Evolutionary conservation across 352 stramenopile species (phyloP).

Genomic region (Discostella stelligera): DNA sequence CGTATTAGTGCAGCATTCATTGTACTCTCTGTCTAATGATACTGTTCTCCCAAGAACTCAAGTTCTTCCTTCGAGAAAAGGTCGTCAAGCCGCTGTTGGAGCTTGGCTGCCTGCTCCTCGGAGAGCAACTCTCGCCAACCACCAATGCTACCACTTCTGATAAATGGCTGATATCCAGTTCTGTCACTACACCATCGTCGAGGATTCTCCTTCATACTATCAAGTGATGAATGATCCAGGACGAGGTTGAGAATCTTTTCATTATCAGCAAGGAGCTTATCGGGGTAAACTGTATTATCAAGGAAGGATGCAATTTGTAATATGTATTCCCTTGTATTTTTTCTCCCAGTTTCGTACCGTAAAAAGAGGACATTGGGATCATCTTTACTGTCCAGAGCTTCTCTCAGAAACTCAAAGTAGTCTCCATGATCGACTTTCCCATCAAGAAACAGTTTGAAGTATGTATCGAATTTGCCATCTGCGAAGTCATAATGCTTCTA

Average conservation of each 20-base stretch:
- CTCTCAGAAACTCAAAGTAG: slow-evolving; percentile 57
- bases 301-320: slow-evolving; percentile 58
- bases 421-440: slow-evolving; percentile 61
- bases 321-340: slow-evolving; percentile 47
- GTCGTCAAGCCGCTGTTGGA: slow-evolving; percentile 38
- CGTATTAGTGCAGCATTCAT: not conserved
- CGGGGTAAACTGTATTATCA: slow-evolving; percentile 38
- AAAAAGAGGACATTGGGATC: slow-evolving; percentile 64
- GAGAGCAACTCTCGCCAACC: slow-evolving; percentile 45
- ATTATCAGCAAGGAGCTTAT: slow-evolving; percentile 34
- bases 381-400: slow-evolving; percentile 51
- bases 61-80: slow-evolving; percentile 41
- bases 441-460: slow-evolving; percentile 59
- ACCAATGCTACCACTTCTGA: slow-evolving; percentile 41
- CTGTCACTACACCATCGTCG: slow-evolving; percentile 51
- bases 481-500: slow-evolving; percentile 50
- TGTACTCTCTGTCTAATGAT: slow-evolving; percentile 13
- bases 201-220: slow-evolving; percentile 45
- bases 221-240: slow-evolving; percentile 45
- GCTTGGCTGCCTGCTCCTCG: slow-evolving; percentile 30
- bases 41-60: slow-evolving; percentile 41
- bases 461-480: slow-evolving; percentile 56
- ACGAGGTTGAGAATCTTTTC: slow-evolving; percentile 48
- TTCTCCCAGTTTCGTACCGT: slow-evolving; percentile 53
- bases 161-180: slow-evolving; percentile 53